Conservation (phyloP, 2,329 filamentous ascomycete species). For the Penicillium crustosum region DNA sequence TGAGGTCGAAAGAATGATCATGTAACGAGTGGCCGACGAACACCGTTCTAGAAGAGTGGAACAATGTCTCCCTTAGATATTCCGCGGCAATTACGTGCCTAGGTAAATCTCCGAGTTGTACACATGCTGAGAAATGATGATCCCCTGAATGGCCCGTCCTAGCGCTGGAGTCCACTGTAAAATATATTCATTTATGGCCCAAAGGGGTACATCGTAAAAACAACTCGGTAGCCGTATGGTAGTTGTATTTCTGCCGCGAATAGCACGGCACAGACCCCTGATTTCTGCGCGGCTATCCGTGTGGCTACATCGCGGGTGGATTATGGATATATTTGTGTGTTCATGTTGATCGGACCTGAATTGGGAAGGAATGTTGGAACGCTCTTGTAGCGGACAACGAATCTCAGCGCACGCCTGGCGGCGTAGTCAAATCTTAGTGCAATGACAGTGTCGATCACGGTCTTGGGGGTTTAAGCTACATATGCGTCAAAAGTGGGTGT, state of each 20-base stretch:
- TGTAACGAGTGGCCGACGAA: neutral
- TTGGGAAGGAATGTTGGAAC: constrained; percentile 4
- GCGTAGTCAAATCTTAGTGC: neutral
- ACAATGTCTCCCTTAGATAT: neutral
- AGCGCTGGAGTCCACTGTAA: neutral
- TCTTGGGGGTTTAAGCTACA: neutral
- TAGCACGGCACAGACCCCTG: neutral
- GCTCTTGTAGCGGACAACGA: neutral
- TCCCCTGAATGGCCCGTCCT: constrained; percentile 12
- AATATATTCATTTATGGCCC: neutral
- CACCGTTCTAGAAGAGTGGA: neutral
- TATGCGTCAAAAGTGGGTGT: too few relatives aligned
- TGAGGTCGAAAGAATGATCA: too few relatives aligned
- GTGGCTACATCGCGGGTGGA: neutral
- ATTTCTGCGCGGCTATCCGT: neutral
- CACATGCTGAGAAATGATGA: constrained; percentile 7
- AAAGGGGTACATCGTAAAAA: neutral
- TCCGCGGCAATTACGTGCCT: neutral
- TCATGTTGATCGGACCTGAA: neutral
- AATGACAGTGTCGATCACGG: constrained; percentile 15
- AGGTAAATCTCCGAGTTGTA: neutral
- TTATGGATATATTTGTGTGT: neutral
- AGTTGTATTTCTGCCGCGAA: neutral
- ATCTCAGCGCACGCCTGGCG: neutral
- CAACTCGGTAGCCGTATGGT: neutral